Evolutionary conservation across 2,329 filamentous ascomycete genomes (phyloP).

Genomic region (Penicillium sp.): DNA sequence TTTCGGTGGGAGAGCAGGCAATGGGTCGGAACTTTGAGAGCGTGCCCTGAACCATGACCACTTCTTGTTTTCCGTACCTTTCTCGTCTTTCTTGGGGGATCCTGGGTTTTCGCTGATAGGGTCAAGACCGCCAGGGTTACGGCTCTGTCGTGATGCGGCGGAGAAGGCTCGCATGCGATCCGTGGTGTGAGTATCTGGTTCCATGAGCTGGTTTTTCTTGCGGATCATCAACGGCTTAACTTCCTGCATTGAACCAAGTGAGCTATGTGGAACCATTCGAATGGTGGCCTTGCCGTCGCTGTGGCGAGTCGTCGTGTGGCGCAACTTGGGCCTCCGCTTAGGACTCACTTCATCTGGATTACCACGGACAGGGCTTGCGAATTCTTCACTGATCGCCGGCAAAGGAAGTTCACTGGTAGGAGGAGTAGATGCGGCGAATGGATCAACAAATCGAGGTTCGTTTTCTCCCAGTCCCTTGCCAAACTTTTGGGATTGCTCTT

Average conservation of each 20-base stretch:
- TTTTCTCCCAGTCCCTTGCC: slow-evolving; percentile 4
- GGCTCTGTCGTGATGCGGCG: slow-evolving; percentile 26
- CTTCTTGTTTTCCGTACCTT: slow-evolving; percentile 39
- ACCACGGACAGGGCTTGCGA: slow-evolving; percentile 17
- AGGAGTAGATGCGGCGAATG: slow-evolving; percentile 11
- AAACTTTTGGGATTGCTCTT: slow-evolving; percentile 24
- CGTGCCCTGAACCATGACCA: slow-evolving; percentile 50
- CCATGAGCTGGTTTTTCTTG: slow-evolving; percentile 39
- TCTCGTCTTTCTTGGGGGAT: slow-evolving; percentile 30
- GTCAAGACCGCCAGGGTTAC: slow-evolving; percentile 36
- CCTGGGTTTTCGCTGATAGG: slow-evolving; percentile 45
- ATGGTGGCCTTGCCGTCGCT: slow-evolving; percentile 50
- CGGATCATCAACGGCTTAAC: slow-evolving; percentile 58
- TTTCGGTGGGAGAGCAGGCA: slow-evolving; percentile 19
- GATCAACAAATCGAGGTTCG: slow-evolving; percentile 14
- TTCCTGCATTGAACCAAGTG: slow-evolving; percentile 44
- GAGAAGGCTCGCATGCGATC: slow-evolving; percentile 13
- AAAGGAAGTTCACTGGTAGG: slow-evolving; percentile 32
- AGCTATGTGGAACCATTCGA: slow-evolving; percentile 57
- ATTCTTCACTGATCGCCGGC: slow-evolving; percentile 56
- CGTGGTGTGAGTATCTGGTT: neutral
- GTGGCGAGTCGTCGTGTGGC: neutral
- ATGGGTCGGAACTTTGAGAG: slow-evolving; percentile 27
- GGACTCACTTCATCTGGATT: slow-evolving; percentile 9
- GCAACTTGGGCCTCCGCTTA: slow-evolving; percentile 11